Evolutionary conservation across 1,284 basidiomycete species (phyloP).

Genomic region (Schizopora paradoxa): DNA sequence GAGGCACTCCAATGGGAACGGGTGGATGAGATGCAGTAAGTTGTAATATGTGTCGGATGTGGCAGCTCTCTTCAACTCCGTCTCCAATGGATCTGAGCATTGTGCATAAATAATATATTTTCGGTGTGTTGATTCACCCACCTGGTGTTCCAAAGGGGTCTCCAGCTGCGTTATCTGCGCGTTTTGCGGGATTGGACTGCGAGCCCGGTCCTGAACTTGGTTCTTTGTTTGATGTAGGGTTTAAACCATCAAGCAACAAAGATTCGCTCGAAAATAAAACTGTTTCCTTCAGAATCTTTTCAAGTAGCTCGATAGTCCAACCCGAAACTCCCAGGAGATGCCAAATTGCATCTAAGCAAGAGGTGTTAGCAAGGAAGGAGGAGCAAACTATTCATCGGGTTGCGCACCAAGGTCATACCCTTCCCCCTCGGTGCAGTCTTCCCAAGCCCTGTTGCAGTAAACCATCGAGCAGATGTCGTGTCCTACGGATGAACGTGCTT

Average conservation of each 20-base stretch:
- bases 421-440: slow-evolving; percentile 55
- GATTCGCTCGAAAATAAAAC: slow-evolving; percentile 34
- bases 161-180: background rate
- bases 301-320: slow-evolving; percentile 58
- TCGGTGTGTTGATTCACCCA: background rate
- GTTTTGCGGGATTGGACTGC: no score
- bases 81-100: no score
- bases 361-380: background rate
- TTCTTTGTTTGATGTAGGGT: background rate
- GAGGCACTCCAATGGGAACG: slow-evolving; percentile 49
- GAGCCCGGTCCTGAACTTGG: no score
- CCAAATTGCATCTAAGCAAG: slow-evolving; percentile 56
- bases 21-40: slow-evolving; percentile 57
- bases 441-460: slow-evolving; percentile 57
- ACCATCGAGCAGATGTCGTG: slow-evolving; percentile 60
- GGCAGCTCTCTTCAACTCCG: background rate
- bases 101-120: no score
- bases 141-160: background rate
- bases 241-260: background rate
- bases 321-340: slow-evolving; percentile 53
- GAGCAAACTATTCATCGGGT: background rate
- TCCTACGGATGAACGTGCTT: slow-evolving; percentile 46
- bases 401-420: slow-evolving; percentile 54
- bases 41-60: slow-evolving; percentile 26
- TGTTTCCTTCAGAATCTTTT: slow-evolving; percentile 58